A percentile compares a stretch with the other conserved stretches of the same genome.
phyloP scores from a whole-genome alignment of 768 basidiomycete species.

The Cystofilobasidium macerans region DNA sequence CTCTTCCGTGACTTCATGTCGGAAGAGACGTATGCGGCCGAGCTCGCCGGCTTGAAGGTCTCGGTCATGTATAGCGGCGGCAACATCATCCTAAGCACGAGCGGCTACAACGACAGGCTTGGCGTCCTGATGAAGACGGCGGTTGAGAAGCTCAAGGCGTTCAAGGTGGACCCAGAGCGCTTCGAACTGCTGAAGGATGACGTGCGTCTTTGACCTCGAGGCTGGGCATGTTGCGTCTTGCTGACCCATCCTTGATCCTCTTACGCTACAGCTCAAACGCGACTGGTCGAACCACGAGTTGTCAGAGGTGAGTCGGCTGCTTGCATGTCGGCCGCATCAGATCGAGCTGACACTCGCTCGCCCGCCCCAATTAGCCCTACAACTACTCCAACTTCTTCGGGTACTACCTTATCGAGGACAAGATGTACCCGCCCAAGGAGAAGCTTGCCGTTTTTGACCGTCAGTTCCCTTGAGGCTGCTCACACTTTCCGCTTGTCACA shows the following conservation, averaged over 20 bases:
- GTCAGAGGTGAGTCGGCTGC: constrained; percentile 42
- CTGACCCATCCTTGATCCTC: neutral
- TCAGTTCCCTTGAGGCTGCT: constrained; percentile 41
- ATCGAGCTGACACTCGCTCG: neutral
- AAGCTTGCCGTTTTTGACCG: constrained; percentile 61
- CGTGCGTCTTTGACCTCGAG: constrained; percentile 41
- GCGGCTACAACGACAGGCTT: constrained; percentile 86
- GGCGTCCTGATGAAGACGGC: constrained; percentile 61
- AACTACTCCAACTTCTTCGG: constrained; percentile 64
- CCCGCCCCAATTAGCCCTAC: constrained; percentile 49
- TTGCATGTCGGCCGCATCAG: no score
- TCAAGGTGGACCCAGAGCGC: constrained; percentile 58
- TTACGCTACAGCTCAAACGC: constrained; percentile 49
- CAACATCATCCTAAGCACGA: constrained; percentile 56
- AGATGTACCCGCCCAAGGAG: constrained; percentile 63
- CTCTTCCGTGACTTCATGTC: constrained; percentile 78
- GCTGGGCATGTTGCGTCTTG: neutral
- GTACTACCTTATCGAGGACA: constrained; percentile 52
- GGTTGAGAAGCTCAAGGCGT: constrained; percentile 53
- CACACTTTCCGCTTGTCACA: no score
- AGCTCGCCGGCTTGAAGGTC: constrained; percentile 52
- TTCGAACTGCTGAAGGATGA: constrained; percentile 75
- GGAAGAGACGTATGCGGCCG: constrained; percentile 75
- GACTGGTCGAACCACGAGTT: constrained; percentile 81
- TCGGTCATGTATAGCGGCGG: constrained; percentile 44